A percentile compares a stretch with the other conserved stretches of the same genome.
Evolutionary conservation across 2,329 filamentous ascomycete species (phyloP).

Genomic region (Colletotrichum higginsianum): DNA sequence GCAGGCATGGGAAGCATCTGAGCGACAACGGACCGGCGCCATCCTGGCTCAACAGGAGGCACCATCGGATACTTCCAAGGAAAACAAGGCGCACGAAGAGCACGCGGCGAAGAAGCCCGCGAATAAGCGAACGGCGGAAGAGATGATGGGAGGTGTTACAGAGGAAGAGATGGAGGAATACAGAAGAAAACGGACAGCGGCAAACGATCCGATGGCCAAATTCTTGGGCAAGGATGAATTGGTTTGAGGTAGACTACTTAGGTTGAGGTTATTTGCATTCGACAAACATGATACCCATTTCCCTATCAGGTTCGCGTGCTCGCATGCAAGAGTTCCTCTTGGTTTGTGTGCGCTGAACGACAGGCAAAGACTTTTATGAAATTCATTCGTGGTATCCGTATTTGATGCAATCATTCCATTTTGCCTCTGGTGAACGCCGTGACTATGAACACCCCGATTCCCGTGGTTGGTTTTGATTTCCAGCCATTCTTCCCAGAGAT

Average conservation of each 20-base stretch:
- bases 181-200: conserved; percentile 79
- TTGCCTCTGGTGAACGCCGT: conserved; percentile 67
- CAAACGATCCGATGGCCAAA: conserved; percentile 89
- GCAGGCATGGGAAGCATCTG: conserved; percentile 82
- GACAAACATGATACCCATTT: conserved; percentile 43
- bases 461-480: conserved; percentile 55
- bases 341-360: conserved; percentile 17
- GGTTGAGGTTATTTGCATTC: conserved; percentile 13
- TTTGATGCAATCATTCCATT: conserved; percentile 57
- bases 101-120: conserved; percentile 49
- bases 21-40: conserved; percentile 69
- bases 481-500: conserved; percentile 48
- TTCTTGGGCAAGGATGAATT: conserved; percentile 82
- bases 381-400: conserved; percentile 43
- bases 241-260: conserved; percentile 55
- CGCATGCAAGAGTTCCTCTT: conserved; percentile 20
- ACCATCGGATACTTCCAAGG: conserved; percentile 45
- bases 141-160: conserved; percentile 83
- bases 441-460: conserved; percentile 63
- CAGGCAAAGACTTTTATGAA: conserved; percentile 37
- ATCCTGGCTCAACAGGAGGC: conserved; percentile 53
- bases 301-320: conserved; percentile 25
- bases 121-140: conserved; percentile 83
- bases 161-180: conserved; percentile 92
- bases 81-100: conserved; percentile 53